Evolutionary conservation across 805 yeast genomes (phyloP).

Genomic region (Blastobotrys peoriensis): DNA sequence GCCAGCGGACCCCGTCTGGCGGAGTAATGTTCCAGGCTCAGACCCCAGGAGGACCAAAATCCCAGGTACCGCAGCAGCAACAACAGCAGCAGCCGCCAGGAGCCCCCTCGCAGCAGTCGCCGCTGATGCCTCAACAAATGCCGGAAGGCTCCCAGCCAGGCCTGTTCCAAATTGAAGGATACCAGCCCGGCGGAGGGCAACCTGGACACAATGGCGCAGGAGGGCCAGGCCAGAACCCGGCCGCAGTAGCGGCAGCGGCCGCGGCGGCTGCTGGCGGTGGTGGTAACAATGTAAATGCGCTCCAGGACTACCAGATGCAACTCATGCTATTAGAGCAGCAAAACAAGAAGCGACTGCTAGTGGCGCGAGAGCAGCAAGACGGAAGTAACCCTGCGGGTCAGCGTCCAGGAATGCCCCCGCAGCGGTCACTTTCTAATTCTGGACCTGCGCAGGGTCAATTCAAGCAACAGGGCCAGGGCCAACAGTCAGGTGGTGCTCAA

Average conservation of each 20-base stretch:
- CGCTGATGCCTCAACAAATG: slow-evolving; percentile 4
- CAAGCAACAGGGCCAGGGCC: slow-evolving; percentile 11
- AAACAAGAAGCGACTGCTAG: slow-evolving; percentile 55
- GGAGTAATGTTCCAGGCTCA: neutral
- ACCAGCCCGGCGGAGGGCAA: slow-evolving; percentile 11
- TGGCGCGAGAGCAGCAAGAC: slow-evolving; percentile 34
- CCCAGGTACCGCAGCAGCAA: neutral
- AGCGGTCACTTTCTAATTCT: neutral
- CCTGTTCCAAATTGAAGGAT: slow-evolving; percentile 20
- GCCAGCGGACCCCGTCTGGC: neutral
- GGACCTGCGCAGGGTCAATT: slow-evolving; percentile 20
- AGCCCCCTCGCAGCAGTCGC: neutral
- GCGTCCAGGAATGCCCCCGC: slow-evolving; percentile 6
- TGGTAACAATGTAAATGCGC: slow-evolving; percentile 44
- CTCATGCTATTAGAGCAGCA: slow-evolving; percentile 68
- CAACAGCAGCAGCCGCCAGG: slow-evolving; percentile 1
- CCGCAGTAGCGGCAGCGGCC: slow-evolving; percentile 35
- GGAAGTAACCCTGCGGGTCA: slow-evolving; percentile 16
- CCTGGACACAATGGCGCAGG: slow-evolving; percentile 14
- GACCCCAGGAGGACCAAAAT: neutral
- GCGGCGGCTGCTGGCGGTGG: slow-evolving; percentile 19
- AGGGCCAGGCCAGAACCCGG: slow-evolving; percentile 14
- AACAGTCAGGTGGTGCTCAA: slow-evolving; percentile 4
- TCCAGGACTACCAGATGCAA: slow-evolving; percentile 80
- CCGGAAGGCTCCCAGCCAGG: slow-evolving; percentile 5